Base-by-base conservation (phyloP, 1,284 basidiomycete genomes). In the Trichosporon ovoides region DNA sequence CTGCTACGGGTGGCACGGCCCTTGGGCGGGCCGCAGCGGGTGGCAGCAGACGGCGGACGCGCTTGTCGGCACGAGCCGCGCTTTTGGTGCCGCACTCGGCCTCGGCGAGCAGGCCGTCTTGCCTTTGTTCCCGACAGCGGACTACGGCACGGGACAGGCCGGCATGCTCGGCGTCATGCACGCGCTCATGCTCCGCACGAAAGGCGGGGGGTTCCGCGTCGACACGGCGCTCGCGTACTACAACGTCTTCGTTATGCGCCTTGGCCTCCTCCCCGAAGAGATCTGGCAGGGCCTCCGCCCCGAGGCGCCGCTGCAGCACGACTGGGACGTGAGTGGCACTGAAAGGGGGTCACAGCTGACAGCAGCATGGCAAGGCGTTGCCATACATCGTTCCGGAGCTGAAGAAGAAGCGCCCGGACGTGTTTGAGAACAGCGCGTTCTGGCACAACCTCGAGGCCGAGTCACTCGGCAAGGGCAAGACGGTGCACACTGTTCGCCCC, bases 1-100 rank as follows among this genome's bases (percentile, higher is more conserved):
- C 60, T 61, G 60, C 51, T 61, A 58, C 51, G 60, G 60, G 18
- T 61, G 46, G 37, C 56, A 58, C 34, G 60, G 60, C 0, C 60
- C 60, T 1, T 61, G 60, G 60, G 19, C 24, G 16, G 20, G 35
- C 33, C 53, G 60, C 24, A 43, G 22, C n/a, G 60, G 60, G 6
- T 61, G 60, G 60, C 59, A 60, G 49, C 56, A 57, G 51, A 54
- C 58, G 14, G 33, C 53, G 31, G 60, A 61, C 52, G 48, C 50
- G 10, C 16, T 55, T 18, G 31, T 36, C 2, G 60, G 56, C 20
- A 31, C 56, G 22, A 51, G 51, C 22, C 16, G 36, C 7, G 53
- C 6, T 0, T 58, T 58, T n/a, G 60, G 56, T 2, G 33, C 22
- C 9, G 31, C 31, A 6, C 51, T 61, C 7, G 60, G 60, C 12